Evolutionary conservation across 768 basidiomycete species (phyloP), one percentile per base, ranked within the genome.

Genomic region (Coprinellus aureogranulatus): DNA sequence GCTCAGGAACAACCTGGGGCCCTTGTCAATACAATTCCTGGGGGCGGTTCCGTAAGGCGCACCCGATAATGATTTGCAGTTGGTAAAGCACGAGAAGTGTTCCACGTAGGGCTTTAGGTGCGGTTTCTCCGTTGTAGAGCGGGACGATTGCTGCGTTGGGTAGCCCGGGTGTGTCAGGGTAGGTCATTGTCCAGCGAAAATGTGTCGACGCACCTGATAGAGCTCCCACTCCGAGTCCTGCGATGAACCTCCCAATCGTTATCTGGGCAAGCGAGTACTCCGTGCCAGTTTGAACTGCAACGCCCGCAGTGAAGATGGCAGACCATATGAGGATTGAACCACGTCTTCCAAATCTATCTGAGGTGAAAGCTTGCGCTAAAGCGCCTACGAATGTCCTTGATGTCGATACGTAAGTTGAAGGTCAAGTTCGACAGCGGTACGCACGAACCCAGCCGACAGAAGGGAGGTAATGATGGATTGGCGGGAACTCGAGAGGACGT

Each of bases 391-490:
- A 18, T 30, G 22, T 34, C 8, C 34, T 34, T 31, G 53, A 20
- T 18, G 34, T 41, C 42, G n/a, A 54, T 26, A 30, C 16, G 14
- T 10, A 50, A 25, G n/a, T n/a, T 39, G 18, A 39, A 39, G 10
- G 37, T 39, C 37, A 39, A 39, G 37, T 39, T 39, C 37, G 18
- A 23, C 25, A 26, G 10, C 22, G 28, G 23, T 39, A 27, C 37
- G 52, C 16, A 64, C 81, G 30, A 65, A 85, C 85, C 88, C 89
- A 26, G 88, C 89, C 20, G 88, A 90, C 5, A 91, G 75, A 3
- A 90, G 77, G 6, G 89, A 91, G 0, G 89, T 89, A 54, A 91
- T 91, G 50, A 90, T 87, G 0, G 87, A 87, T 64, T 90, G 87
- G 34, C 88, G 76, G 25, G 82, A 81, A 58, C 81, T 80, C 2